Evolutionary conservation across 2,329 filamentous ascomycete species (phyloP).

Genomic region (Neonectria hederae): DNA sequence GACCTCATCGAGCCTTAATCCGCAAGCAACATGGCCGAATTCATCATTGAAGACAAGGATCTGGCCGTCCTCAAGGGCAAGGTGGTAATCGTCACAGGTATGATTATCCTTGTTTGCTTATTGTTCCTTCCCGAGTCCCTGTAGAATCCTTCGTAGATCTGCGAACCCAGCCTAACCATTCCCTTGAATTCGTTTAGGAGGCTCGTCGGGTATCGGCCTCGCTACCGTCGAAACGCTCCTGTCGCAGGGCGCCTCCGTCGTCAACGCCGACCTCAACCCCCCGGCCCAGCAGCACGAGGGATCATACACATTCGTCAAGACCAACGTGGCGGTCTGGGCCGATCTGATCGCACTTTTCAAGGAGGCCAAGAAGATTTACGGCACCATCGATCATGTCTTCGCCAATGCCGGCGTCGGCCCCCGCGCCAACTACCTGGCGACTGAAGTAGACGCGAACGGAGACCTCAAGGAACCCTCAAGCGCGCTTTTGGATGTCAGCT

Average conservation of each 20-base stretch:
- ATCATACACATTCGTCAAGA: conserved; percentile 50
- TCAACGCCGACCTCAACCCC: conserved; percentile 62
- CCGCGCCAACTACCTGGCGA: conserved; percentile 56
- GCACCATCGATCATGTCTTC: conserved; percentile 81
- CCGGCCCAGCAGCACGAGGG: conserved; percentile 40
- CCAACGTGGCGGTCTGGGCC: conserved; percentile 60
- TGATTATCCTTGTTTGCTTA: conserved; percentile 43
- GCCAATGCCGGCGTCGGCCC: conserved; percentile 68
- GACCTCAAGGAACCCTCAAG: conserved; percentile 57
- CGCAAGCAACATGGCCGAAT: conserved; percentile 52
- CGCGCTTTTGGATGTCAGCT: conserved; percentile 58
- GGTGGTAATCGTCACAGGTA: conserved; percentile 61
- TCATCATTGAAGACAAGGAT: conserved; percentile 56
- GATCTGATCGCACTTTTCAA: conserved; percentile 63
- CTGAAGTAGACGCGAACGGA: conserved; percentile 59
- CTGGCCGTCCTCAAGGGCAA: conserved; percentile 57
- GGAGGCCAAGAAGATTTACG: conserved; percentile 65
- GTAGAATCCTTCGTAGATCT: not conserved
- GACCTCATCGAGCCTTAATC: not conserved
- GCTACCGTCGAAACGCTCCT: conserved; percentile 63
- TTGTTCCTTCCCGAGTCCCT: not conserved
- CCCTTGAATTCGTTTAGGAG: conserved; percentile 48
- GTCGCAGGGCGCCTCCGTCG: conserved; percentile 62
- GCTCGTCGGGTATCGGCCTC: conserved; percentile 69
- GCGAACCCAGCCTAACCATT: not conserved